These are phyloP conservation scores for Filobasidium floriforme DNA, from an alignment of 768 basidiomycete species.

Conservation along the genomic window DNA sequence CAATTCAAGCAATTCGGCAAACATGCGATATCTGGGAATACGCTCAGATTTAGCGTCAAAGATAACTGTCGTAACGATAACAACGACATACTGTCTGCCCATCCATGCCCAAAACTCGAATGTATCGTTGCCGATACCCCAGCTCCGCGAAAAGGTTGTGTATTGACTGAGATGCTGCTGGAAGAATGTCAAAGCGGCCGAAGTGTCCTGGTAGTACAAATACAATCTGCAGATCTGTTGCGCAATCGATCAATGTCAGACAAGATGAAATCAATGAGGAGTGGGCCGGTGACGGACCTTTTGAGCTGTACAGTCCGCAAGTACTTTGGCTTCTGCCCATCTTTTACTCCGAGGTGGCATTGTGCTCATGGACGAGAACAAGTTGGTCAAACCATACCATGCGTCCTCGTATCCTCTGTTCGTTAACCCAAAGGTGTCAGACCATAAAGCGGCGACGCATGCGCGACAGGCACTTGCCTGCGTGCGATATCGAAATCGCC, in stretches of 20 bases:
- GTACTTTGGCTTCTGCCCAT: conserved; percentile 96
- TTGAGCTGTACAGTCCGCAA: conserved; percentile 85
- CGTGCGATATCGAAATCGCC: conserved; percentile 86
- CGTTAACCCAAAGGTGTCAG: neutral
- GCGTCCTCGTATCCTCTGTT: conserved; percentile 88
- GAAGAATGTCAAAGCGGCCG: conserved; percentile 72
- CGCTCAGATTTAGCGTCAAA: conserved; percentile 1
- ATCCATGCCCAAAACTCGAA: conserved; percentile 98
- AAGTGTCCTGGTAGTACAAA: conserved; percentile 79
- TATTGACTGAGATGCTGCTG: conserved; percentile 77
- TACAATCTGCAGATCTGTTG: conserved; percentile 79
- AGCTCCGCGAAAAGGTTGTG: conserved; percentile 71
- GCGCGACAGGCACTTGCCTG: conserved; percentile 55
- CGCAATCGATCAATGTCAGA: neutral
- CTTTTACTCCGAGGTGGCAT: conserved; percentile 88
- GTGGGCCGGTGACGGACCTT: conserved; percentile 53
- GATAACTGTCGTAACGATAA: no score
- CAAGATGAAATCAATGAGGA: conserved; percentile 10
- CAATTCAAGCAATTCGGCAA: conserved; percentile 84
- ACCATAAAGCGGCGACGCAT: neutral
- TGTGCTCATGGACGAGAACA: conserved; percentile 81
- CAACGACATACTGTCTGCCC: conserved; percentile 66
- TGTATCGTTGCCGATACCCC: conserved; percentile 94
- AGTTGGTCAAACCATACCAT: conserved; percentile 69
- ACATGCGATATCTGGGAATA: conserved; percentile 63